phyloP scores from a whole-genome alignment of 1,284 basidiomycete genomes.

The Tremellales sp. region DNA sequence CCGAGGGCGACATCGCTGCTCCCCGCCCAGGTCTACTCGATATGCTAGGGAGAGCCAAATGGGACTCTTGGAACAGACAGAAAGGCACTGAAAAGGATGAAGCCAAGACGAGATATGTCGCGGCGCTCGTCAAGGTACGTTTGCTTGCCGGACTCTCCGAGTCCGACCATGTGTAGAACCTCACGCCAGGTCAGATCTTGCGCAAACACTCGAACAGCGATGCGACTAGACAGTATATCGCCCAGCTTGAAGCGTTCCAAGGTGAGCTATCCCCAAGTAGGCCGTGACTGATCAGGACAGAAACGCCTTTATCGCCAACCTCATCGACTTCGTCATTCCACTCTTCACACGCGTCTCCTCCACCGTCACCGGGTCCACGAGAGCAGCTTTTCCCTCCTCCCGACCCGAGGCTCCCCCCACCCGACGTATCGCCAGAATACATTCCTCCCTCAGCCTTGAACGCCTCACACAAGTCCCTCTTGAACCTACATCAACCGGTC shows the following conservation, averaged over 20 bases:
- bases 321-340: constrained; percentile 43
- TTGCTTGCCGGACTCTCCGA: neutral
- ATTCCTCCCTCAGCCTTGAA: constrained; percentile 38
- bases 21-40: constrained; percentile 51
- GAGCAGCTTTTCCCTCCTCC: constrained; percentile 26
- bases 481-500: constrained; percentile 11
- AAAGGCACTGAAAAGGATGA: constrained; percentile 71
- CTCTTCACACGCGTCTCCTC: constrained; percentile 38
- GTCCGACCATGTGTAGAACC: too few species aligned
- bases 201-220: constrained; percentile 79
- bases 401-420: constrained; percentile 38
- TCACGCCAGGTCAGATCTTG: constrained; percentile 63
- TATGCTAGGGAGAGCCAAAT: constrained; percentile 90
- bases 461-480: constrained; percentile 35
- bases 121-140: constrained; percentile 73
- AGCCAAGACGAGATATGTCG: constrained; percentile 86
- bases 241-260: constrained; percentile 72
- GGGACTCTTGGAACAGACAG: constrained; percentile 95
- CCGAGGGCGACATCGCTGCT: constrained; percentile 39
- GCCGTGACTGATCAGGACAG: constrained; percentile 1
- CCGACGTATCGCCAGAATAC: constrained; percentile 39
- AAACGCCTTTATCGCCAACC: constrained; percentile 26
- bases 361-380: constrained; percentile 16
- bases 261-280: too few species aligned
- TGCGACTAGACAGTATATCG: constrained; percentile 66